Evolutionary conservation across 2,329 filamentous ascomycete species (phyloP), one percentile per base, ranked within the genome.

Genomic region (Fusarium nygamai): DNA sequence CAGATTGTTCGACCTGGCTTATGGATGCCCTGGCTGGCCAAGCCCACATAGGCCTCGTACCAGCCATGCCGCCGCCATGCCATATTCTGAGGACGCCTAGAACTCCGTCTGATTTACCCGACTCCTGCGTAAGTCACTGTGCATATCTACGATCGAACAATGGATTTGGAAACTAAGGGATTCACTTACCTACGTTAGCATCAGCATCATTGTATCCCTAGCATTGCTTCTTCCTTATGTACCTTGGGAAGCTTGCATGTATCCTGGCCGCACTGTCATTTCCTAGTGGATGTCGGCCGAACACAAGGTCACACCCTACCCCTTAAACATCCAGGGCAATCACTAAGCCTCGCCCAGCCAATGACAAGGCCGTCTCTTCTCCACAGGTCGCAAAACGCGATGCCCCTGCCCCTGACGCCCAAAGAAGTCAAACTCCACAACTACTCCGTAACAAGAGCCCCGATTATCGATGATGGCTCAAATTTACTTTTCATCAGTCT

Each of bases 391-490:
- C 72, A 61, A 61, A 22, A 69, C 58, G 47, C 33, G 48, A 68
- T 71, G 67, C 75, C 73, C 75, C 75, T 71, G 67, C 75, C 73
- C 75, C 75, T 77, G 64, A 75, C 64, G 61, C 72, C 74, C 61
- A 44, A 69, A 43, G 64, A 57, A 53, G 53, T 58, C 54, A 69
- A 56, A 72, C 63, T 72, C 75, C 61, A 71, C 66, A 63, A 36
- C 59, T n/a, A n/a, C n/a, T n/a, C n/a, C n/a, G n/a, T 61, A 69
- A 53, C 46, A 46, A 63, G 51, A 64, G 57, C 56, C 63, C 65
- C 63, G 44, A 72, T 43, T 44, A 61, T 61, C 56, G 58, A 76
- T 67, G 62, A 73, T 63, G 71, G 72, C 70, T 74, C 61, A 71
- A 75, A 67, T 73, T 73, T 75, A 62, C 64, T 61, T 67, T 62